Evolutionary conservation across 1,284 basidiomycete species (phyloP), one percentile per base, ranked within the genome.

Genomic region (Ceratobasidium sp.): DNA sequence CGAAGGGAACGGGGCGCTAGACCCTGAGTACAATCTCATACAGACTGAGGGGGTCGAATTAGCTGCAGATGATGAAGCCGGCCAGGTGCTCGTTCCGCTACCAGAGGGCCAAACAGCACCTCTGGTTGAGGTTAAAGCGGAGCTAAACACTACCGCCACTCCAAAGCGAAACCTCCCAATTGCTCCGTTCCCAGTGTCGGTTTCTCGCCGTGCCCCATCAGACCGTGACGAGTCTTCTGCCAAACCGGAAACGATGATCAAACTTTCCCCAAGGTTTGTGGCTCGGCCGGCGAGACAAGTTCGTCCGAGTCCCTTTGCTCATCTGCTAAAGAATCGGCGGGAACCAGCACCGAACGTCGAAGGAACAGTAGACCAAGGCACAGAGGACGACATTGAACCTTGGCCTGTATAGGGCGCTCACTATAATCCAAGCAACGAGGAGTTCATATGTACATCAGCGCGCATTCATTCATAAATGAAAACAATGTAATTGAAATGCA

Each of bases 401-500:
- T 74, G 71, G 71, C 53, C 71, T 5, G 45, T 26, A 17, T 74
- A 60, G 51, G n/a, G n/a, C 17, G 54, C 15, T 58, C 8, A 37
- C 60, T 64, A 26, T 20, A 28, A 45, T 11, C 39, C 17, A 45
- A 63, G 17, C 8, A 10, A 33, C 35, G 49, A 17, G n/a, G n/a
- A n/a, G 20, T 20, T 53, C 17, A 61, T n/a, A 73, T 61, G 53
- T 45, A 60, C 23, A 54, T 37, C 26, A 49, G 49, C 66, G 35
- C 56, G 35, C 53, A 58, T 37, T 35, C 58, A 26, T 58, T 64
- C 71, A 53, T 37, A 64, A 53, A 39, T 49, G n/a, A 74, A 74
- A 74, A 74, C 60, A 60, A 74, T 74, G 71, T n/a, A 64, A 74
- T 74, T 74, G 71, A 74, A 74, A 64, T 37, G 71, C 71, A 74